Base-by-base conservation (phyloP, 2,329 filamentous ascomycete species). In the Rhynchosporium secalis region DNA sequence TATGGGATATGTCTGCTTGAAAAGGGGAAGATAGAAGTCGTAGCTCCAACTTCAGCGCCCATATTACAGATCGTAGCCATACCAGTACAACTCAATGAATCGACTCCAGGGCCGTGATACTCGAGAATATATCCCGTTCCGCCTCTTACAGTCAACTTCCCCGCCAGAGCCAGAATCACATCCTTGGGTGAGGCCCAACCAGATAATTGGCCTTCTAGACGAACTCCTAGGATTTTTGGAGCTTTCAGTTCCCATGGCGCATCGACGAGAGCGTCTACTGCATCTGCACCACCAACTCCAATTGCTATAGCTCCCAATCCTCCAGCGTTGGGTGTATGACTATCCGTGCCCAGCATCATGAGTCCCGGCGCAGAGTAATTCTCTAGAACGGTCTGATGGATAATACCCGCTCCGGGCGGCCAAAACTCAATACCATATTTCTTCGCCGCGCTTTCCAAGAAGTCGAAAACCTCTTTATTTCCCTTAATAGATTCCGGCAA, bases 281-380 rank as follows among this genome's bases (percentile, higher is more conserved):
- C 95, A 78, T 99, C 95, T 29, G 95, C 95, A 73, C 95, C 95
- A 73, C 95, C 95, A 40, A 99, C 95, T 76, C 95, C 95, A 75
- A 99, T 98, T 8, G 95, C 95, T 72, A 97, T 92, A 3, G 92
- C 93, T 69, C 90, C 92, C 60, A 98, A 81, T 63, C 95, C 95
- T 71, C 95, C 95, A n/a, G 92, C 95, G 74, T 98, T 99, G 48
- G 95, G 95, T 51, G 92, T 97, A 77, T 99, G 95, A 72, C 91
- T 96, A 77, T 99, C 95, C 36, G 95, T 99, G 61, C 95, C 95
- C 46, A 99, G 84, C 92, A 99, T 98, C 93, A 99, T 97, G 70
- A 98, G 78, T 56, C 95, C 95, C 26, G 95, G 95, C n/a, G 94
- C 87, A 40, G 93, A 91, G 75, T 99, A 99, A 79, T 99, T 98